A percentile compares a stretch with the other conserved stretches of the same genome.
Conservation (phyloP, 2,329 filamentous ascomycete genomes). For the Cordyceps pruinosa region DNA sequence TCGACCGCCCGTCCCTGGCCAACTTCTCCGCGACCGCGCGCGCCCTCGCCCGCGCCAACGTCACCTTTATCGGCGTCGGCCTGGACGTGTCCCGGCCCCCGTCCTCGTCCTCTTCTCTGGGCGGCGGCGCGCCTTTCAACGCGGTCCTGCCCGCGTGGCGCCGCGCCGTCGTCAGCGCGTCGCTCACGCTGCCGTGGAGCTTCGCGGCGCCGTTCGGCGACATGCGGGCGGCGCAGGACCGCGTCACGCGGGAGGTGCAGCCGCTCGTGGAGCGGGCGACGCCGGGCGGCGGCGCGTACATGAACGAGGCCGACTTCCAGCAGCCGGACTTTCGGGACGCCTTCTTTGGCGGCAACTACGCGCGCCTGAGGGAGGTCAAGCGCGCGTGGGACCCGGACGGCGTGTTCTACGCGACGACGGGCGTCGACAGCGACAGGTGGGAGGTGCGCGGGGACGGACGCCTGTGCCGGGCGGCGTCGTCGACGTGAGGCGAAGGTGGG, state of each 20-base stretch:
- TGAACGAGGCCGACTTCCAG: constrained; percentile 46
- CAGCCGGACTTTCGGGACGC: constrained; percentile 37
- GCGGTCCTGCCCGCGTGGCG: constrained; percentile 37
- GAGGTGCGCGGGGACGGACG: constrained; percentile 23
- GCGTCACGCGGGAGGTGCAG: constrained; percentile 23
- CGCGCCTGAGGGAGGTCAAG: constrained; percentile 37
- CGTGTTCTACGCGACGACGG: constrained; percentile 42
- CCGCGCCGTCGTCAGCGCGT: constrained; percentile 23
- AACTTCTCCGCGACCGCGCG: constrained; percentile 12
- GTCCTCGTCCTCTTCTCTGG: too few species aligned
- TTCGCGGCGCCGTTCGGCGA: constrained; percentile 21
- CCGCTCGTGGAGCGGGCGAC: constrained; percentile 17
- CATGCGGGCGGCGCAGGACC: constrained; percentile 25
- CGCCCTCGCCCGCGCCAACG: constrained; percentile 8
- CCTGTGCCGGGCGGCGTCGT: too few species aligned
- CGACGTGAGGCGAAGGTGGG: too few species aligned
- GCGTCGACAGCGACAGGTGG: constrained; percentile 47
- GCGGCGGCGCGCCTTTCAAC: too few species aligned
- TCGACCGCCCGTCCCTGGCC: constrained; percentile 16
- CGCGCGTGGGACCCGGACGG: constrained; percentile 37
- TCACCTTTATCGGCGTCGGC: constrained; percentile 14
- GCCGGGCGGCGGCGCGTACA: constrained; percentile 37
- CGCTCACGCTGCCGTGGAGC: constrained; percentile 20
- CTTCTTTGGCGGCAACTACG: constrained; percentile 44
- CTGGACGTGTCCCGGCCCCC: constrained; percentile 4